Base-by-base conservation (phyloP, 371 early-diverging fungal genomes). In the Mucor ambiguus region DNA sequence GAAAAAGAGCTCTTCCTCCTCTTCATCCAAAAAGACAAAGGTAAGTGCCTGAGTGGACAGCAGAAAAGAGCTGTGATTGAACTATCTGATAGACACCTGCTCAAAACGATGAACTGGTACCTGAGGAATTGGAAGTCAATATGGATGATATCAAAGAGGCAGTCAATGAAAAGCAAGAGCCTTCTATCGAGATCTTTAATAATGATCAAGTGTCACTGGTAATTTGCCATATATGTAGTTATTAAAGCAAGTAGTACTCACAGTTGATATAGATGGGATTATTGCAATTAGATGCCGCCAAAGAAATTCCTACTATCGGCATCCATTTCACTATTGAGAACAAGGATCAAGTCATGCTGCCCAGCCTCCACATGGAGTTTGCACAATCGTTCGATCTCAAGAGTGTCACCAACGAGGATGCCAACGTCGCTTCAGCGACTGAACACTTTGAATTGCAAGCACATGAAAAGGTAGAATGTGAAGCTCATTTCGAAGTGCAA, bases 351-450 rank as follows among this genome's bases (percentile, higher is more conserved):
- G 72, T 71, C 32, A 72, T 78, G 66, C 63, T 78, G 4, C 71
- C 80, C 11, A 70, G 62, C 10, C 12, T 80, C 18, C 74, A 70
- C 29, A 65, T 82, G 44, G 67, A 76, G 4, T 70, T 74, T 57
- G 61, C 71, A 4, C 67, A 78, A 48, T 77, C 82, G 0, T 78
- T 82, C 48, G 82, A 79, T 66, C 43, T 77, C 29, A 72, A 75
- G 26, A 35, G 61, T 0, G 22, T 69, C 38, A 63, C 73, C 41
- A 33, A 67, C 11, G 58, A 57, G 26, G 58, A 61, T 26, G 63
- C 72, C 33, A 60, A 68, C 30, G 56, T 70, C 30, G 75, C 79
- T 5, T 74, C 74, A n/a, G 63, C 79, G 30, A 63, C 69, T 14
- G 77, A 80, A 44, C 68, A 61, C 0, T 80, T 78, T 55, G 81